Percentiles rank a stretch among this genome's conserved stretches.
These are phyloP conservation scores for Lentinula guzmanii DNA, from an alignment of 768 basidiomycete genomes.

Conservation along the genomic window DNA sequence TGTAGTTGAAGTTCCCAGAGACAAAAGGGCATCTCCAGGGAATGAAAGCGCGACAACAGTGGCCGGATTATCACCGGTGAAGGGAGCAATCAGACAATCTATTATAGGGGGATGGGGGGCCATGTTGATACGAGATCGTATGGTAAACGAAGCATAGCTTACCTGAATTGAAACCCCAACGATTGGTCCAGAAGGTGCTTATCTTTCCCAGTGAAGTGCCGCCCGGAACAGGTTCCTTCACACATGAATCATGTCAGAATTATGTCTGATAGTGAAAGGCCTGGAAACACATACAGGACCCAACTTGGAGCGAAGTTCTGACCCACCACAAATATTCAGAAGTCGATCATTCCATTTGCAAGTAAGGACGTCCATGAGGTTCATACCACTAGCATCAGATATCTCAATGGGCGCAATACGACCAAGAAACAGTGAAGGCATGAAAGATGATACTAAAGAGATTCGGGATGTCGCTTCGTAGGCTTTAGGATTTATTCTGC, in stretches of 20 bases:
- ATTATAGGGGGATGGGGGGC: not conserved
- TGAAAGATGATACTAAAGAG: conserved; percentile 77
- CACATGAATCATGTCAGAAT: not conserved
- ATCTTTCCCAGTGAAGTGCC: conserved; percentile 64
- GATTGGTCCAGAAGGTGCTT: conserved; percentile 61
- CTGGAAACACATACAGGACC: conserved; percentile 30
- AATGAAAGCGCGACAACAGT: conserved; percentile 70
- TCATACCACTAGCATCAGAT: conserved; percentile 90
- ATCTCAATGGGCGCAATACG: conserved; percentile 75
- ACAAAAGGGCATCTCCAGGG: conserved; percentile 78
- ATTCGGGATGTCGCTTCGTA: conserved; percentile 62
- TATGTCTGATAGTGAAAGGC: not conserved
- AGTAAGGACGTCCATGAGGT: conserved; percentile 72
- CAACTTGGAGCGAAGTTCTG: conserved; percentile 60
- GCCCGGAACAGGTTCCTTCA: conserved; percentile 61
- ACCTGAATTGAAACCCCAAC: conserved; percentile 74
- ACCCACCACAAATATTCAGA: conserved; percentile 62
- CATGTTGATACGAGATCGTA: not conserved
- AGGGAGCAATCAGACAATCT: conserved; percentile 79
- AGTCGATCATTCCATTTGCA: conserved; percentile 70
- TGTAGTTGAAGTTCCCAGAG: conserved; percentile 86
- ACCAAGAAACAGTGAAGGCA: conserved; percentile 79
- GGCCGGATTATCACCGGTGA: conserved; percentile 88
- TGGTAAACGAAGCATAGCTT: conserved; percentile 7
- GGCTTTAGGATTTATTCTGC: conserved; percentile 41